A percentile compares a stretch with the other conserved stretches of the same genome.
Conservation (phyloP, 768 basidiomycete species). For the Kwoniella sp. region DNA sequence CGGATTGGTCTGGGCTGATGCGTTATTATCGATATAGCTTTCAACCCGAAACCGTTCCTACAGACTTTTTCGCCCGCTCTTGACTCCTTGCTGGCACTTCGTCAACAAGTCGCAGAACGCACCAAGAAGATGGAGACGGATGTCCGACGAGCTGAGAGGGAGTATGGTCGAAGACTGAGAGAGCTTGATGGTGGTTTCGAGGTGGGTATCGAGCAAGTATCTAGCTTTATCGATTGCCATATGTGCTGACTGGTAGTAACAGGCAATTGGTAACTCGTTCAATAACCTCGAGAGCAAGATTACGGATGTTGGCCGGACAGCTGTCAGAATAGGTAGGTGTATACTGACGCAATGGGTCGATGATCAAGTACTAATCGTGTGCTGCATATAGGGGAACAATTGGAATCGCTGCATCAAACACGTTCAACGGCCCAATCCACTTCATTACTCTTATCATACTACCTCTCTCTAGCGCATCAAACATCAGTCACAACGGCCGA, state of each 20-base stretch:
- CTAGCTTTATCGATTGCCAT: neutral
- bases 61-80: conserved; percentile 87
- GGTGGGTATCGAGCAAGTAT: conserved; percentile 60
- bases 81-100: conserved; percentile 79
- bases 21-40: too few species aligned
- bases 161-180: conserved; percentile 91
- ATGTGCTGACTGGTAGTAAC: neutral
- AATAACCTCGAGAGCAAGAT: conserved; percentile 85
- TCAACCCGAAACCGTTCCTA: conserved; percentile 90
- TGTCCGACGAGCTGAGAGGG: conserved; percentile 82
- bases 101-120: conserved; percentile 85
- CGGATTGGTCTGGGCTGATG: too few species aligned
- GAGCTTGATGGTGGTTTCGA: conserved; percentile 93
- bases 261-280: conserved; percentile 88
- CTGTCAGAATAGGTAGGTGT: conserved; percentile 83
- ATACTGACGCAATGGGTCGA: too few species aligned
- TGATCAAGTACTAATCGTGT: too few species aligned
- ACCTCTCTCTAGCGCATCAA: conserved; percentile 75
- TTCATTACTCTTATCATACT: conserved; percentile 87
- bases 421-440: conserved; percentile 91
- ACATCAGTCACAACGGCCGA: conserved; percentile 32
- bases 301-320: conserved; percentile 89
- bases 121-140: conserved; percentile 91
- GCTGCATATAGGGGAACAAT: conserved; percentile 74
- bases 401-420: conserved; percentile 90